Percentiles rank a stretch among this genome's conserved stretches.
Evolutionary conservation across 2,329 filamentous ascomycete genomes (phyloP).

Genomic region (Microascus cirrosus): DNA sequence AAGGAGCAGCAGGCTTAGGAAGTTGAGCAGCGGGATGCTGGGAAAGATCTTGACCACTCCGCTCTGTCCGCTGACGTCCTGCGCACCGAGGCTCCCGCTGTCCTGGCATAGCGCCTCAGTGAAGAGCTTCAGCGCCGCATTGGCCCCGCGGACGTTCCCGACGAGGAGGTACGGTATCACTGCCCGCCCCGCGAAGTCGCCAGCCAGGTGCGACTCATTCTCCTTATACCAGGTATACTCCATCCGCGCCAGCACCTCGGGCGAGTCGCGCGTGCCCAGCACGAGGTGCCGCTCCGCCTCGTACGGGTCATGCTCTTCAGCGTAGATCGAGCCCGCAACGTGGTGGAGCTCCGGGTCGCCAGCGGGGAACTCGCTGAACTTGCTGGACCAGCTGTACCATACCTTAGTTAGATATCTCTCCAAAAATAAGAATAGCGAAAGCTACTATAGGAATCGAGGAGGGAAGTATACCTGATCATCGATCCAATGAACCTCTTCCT

Average conservation of each 20-base stretch:
- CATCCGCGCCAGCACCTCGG: conserved; percentile 67
- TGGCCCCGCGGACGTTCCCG: conserved; percentile 83
- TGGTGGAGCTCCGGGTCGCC: conserved; percentile 94
- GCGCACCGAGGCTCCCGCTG: conserved; percentile 50
- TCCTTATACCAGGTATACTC: conserved; percentile 92
- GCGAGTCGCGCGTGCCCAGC: conserved; percentile 80
- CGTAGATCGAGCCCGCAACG: conserved; percentile 76
- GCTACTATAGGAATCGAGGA: background rate
- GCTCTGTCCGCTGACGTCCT: conserved; percentile 66
- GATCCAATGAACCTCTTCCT: conserved; percentile 87
- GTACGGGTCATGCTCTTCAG: conserved; percentile 86
- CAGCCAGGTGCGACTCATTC: conserved; percentile 78
- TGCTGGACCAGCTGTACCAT: conserved; percentile 61
- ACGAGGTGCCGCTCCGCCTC: conserved; percentile 86
- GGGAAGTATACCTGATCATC: conserved; percentile 55
- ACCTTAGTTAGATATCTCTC: background rate
- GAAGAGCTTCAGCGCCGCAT: conserved; percentile 64
- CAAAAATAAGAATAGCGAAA: background rate
- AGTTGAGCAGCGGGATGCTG: conserved; percentile 88
- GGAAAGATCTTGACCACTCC: conserved; percentile 77
- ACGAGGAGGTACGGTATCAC: conserved; percentile 84
- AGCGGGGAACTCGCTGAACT: conserved; percentile 75
- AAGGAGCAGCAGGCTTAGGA: conserved; percentile 73
- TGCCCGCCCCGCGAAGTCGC: conserved; percentile 74
- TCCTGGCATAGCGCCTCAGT: conserved; percentile 26